phyloP scores from a whole-genome alignment of 129 eudicot species.

The Solidago caesia region DNA sequence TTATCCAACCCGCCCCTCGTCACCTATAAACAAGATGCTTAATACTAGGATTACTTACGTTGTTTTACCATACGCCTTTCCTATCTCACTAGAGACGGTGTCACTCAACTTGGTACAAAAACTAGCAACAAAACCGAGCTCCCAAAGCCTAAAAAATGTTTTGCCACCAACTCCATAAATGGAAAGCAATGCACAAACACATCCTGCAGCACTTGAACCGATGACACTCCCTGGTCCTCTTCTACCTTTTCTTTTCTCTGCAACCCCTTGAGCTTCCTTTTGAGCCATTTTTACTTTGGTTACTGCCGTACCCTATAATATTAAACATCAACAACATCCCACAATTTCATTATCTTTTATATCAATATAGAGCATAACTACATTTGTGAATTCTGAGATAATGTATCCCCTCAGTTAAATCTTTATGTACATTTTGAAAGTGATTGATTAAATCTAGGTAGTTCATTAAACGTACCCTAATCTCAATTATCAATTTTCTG shows the following conservation, averaged over 20 bases:
- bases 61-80: conserved; percentile 91
- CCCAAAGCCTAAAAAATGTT: conserved; percentile 65
- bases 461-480: background rate
- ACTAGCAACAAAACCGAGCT: conserved; percentile 93
- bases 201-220: conserved; percentile 98
- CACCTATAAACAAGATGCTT: conserved; percentile 2
- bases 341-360: background rate
- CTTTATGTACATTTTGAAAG: too few species aligned
- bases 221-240: conserved; percentile 96
- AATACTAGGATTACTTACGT: conserved; percentile 54
- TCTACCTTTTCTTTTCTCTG: conserved; percentile 92
- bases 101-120: conserved; percentile 96
- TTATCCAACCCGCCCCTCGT: background rate
- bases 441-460: too few species aligned
- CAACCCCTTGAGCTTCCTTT: conserved; percentile 96
- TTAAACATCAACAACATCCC: background rate
- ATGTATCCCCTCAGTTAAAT: too few species aligned
- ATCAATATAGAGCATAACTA: background rate
- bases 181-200: conserved; percentile 90
- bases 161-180: conserved; percentile 74
- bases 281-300: conserved; percentile 91
- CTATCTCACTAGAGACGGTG: conserved; percentile 97
- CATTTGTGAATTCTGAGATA: background rate
- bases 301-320: conserved; percentile 80
- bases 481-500: background rate